phyloP scores from a whole-genome alignment of 305 asterid genomes.

The Solanum hybrid region DNA sequence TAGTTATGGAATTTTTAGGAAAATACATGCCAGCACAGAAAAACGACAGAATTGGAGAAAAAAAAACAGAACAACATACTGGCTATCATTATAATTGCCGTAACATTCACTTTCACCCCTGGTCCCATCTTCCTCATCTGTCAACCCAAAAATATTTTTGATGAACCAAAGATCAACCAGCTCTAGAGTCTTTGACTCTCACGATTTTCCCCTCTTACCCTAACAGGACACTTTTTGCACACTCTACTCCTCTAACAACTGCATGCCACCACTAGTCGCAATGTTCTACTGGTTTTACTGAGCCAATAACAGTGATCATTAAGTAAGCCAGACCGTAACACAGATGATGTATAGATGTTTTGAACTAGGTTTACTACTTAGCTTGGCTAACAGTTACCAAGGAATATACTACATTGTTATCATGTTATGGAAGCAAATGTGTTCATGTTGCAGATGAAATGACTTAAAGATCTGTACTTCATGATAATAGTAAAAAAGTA shows the following conservation, averaged over 20 bases:
- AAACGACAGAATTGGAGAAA: not conserved
- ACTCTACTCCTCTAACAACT: not conserved
- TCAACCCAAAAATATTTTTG: constrained; percentile 5
- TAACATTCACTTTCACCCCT: not conserved
- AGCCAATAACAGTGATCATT: not conserved
- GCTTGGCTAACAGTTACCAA: not conserved
- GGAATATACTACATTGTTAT: not conserved
- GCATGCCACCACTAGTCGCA: not conserved
- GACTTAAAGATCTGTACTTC: not conserved
- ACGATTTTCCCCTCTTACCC: not conserved
- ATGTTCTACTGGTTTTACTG: not conserved
- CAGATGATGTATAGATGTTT: not conserved
- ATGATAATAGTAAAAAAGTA: not conserved
- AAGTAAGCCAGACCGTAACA: not conserved
- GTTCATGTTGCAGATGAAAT: not conserved
- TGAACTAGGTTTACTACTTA: not conserved
- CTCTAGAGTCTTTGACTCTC: not conserved
- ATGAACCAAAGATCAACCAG: not conserved
- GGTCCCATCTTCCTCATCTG: not conserved
- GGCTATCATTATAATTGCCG: not conserved
- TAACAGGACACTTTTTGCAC: not conserved
- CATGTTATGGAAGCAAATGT: not conserved
- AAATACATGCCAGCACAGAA: not conserved
- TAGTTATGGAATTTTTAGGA: not conserved
- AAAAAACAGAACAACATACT: not conserved